A percentile compares a stretch with the other conserved stretches of the same genome.
Evolutionary conservation across 1,284 basidiomycete species (phyloP).

Genomic region (Moniliella sp.): DNA sequence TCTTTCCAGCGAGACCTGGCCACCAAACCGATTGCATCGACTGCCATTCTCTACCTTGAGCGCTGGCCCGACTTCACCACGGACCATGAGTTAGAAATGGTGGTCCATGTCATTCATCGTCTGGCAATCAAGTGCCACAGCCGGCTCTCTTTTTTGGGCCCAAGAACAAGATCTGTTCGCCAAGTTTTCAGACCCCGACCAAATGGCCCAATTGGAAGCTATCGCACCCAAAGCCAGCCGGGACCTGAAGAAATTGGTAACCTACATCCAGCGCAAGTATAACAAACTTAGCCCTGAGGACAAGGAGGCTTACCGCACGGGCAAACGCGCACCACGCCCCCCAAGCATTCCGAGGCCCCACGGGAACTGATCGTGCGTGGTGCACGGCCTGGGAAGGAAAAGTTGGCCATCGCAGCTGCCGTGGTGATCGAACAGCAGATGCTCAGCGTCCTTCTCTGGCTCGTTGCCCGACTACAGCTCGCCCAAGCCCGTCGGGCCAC

Average conservation of each 20-base stretch:
- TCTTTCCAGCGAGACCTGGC: slow-evolving; percentile 23
- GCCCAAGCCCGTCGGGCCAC: too few species aligned
- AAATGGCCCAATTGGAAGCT: slow-evolving; percentile 7
- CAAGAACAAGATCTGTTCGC: slow-evolving; percentile 5
- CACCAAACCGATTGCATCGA: slow-evolving; percentile 16
- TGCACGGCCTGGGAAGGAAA: too few species aligned
- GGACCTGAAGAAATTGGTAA: slow-evolving; percentile 19
- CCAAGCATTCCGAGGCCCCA: too few species aligned
- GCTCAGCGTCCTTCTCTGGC: too few species aligned
- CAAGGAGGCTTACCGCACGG: slow-evolving; percentile 13
- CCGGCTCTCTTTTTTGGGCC: slow-evolving; percentile 17
- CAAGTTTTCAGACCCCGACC: slow-evolving; percentile 9
- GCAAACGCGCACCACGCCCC: slow-evolving; percentile 12
- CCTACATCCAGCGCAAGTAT: slow-evolving; percentile 18
- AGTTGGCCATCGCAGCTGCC: too few species aligned
- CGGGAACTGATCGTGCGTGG: too few species aligned
- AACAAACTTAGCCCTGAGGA: slow-evolving; percentile 18
- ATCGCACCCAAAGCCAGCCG: slow-evolving; percentile 3
- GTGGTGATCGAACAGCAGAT: too few species aligned
- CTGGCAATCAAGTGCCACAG: slow-evolving; percentile 20
- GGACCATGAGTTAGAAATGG: slow-evolving; percentile 17
- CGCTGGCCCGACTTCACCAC: slow-evolving; percentile 20
- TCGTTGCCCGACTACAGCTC: too few species aligned
- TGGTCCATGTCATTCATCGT: slow-evolving; percentile 23
- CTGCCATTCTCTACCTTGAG: slow-evolving; percentile 16